Base-by-base conservation (phyloP, 345 rosid genomes). In the Ailanthus altissimus region DNA sequence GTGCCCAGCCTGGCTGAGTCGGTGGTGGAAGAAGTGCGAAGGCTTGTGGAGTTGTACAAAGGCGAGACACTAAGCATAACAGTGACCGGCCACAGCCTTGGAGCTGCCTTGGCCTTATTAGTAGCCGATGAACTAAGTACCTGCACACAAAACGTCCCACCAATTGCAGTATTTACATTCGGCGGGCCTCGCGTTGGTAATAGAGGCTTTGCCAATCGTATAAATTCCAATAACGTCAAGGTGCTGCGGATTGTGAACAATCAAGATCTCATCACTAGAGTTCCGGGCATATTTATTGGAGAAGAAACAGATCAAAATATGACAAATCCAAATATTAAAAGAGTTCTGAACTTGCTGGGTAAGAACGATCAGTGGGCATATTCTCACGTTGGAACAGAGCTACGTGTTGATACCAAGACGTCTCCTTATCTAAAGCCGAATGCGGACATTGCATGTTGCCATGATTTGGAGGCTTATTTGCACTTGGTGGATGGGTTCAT, bases 161-260 rank as follows among this genome's bases (percentile, higher is more conserved):
- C 90, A 0, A 84, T 92, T 2, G 89, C 99, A 0, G 99, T 96
- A 2, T 91, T 96, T 69, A 93, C 98, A 4, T 94, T 93, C 64
- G 99, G 97, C 0, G 97, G 98, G 4, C 99, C 99, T 0, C 92
- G 92, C 0, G 97, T 92, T 0, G 99, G 99, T 0, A 92, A 94
- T 76, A 66, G 86, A 0, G 89, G 85, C 16, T 94, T 96, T 20
- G 90, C 88, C 0, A 62, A 85, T 0, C 72, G 91, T 0, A 49
- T 87, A 0, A 81, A 81, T 1, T 72, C 86, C 1, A 93, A 85
- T 1, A 88, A 88, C 45, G 91, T 89, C 4, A 94, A 89, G 75
- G 93, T 96, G 1, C 77, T 94, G 1, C 78, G 98, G 5, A 91
- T 96, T 8, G 99, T 96, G 32, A 96, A 94, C 68, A 86, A 84